Conservation (phyloP, 192 early-diverging fungal genomes). For the Gryganskiella cystojenkinii region DNA sequence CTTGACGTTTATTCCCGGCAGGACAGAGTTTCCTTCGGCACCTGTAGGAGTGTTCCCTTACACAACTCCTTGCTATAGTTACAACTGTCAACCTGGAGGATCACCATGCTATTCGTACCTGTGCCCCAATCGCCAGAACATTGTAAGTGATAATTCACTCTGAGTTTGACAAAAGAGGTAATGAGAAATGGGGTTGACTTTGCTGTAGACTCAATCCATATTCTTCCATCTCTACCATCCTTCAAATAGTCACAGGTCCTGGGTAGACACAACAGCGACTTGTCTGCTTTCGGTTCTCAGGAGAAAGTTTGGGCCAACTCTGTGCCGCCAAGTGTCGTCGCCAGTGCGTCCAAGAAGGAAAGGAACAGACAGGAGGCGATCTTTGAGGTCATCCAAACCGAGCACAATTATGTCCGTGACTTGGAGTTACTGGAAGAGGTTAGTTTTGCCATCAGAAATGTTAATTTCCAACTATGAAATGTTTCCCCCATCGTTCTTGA, state of each 20-base stretch:
- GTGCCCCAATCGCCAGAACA: constrained; percentile 42
- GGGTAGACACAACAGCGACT: constrained; percentile 36
- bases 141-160: constrained; percentile 15
- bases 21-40: constrained; percentile 35
- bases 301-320: constrained; percentile 54
- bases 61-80: constrained; percentile 30
- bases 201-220: neutral
- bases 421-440: constrained; percentile 86
- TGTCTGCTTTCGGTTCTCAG: constrained; percentile 21
- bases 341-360: constrained; percentile 64
- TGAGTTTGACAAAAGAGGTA: neutral
- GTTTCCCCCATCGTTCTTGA: neutral
- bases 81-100: constrained; percentile 32
- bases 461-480: neutral
- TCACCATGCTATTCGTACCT: constrained; percentile 43
- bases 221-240: neutral
- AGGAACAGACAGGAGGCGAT: constrained; percentile 95
- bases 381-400: constrained; percentile 91
- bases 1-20: constrained; percentile 31
- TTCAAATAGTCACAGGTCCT: constrained; percentile 17
- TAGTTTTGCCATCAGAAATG: constrained; percentile 36
- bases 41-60: constrained; percentile 42
- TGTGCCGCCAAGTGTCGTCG: constrained; percentile 30
- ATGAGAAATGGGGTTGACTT: neutral
- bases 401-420: constrained; percentile 92